Evolutionary conservation across 148 eudicot species (phyloP), one percentile per base, ranked within the genome.

Genomic region (Agrostemma githago): DNA sequence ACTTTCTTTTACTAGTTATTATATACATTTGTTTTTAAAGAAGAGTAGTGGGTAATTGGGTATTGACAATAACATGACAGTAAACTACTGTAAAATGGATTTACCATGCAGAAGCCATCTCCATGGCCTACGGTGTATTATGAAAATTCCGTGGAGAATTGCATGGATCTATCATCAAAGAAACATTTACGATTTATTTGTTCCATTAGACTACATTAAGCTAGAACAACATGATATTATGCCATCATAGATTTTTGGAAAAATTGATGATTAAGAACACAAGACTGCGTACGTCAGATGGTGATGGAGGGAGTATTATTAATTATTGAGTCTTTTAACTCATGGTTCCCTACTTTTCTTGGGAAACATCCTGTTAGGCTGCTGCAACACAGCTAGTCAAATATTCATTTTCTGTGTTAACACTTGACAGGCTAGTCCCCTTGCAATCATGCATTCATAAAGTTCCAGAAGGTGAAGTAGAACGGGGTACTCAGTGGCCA

Each of bases 401-500:
- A 34, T 72, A 66, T 16, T 61, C 46, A 14, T 62, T 73, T 70
- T n/a, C 26, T 48, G 59, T 76, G 21, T 72, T 48, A 48, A 48
- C 54, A 48, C 54, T 48, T 48, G 41, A 14, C 76, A 89, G 90
- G 93, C 78, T 79, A 68, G 82, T 89, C 14, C 86, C 88, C 6
- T 67, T 89, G 77, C 89, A 85, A 78, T 72, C 89, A 72, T 89
- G 93, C 83, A 76, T 89, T 82, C 93, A 89, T 80, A 79, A 77
- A 78, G 78, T 85, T 44, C 89, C 93, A 2, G 73, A 51, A 54
- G 81, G 82, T 59, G 84, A 83, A 21, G 69, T 79, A 75, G 93
- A 87, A 67, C 88, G 89, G 26, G 92, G 92, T n/a, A 80, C 86
- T 60, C 83, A 82, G 46, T 91, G 93, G 97, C 91, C 97, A 15